A percentile compares a stretch with the other conserved stretches of the same genome.
phyloP scores from a whole-genome alignment of 1,284 basidiomycete species.

The Trichosporon sp. region DNA sequence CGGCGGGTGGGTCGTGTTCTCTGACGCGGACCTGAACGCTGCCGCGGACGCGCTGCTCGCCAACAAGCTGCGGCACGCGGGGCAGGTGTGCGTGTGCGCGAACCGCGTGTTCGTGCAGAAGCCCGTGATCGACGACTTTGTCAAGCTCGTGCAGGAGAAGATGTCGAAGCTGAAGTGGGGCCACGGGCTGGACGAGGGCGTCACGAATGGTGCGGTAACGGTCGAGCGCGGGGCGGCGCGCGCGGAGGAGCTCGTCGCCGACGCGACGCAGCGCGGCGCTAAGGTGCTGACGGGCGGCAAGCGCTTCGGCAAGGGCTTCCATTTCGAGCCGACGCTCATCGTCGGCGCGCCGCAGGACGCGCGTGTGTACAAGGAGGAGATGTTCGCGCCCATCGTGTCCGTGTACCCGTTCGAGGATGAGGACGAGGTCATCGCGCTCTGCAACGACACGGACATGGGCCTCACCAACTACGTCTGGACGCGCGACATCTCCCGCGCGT shows the following conservation, averaged over 20 bases:
- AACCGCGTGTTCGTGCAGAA: slow-evolving; percentile 78
- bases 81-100: slow-evolving; percentile 63
- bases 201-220: slow-evolving; percentile 83
- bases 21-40: slow-evolving; percentile 45
- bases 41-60: slow-evolving; percentile 55
- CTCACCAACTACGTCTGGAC: slow-evolving; percentile 90
- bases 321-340: slow-evolving; percentile 81
- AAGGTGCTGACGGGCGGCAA: slow-evolving; percentile 80
- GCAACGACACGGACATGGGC: slow-evolving; percentile 76
- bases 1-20: slow-evolving; percentile 43
- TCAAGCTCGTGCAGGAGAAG: slow-evolving; percentile 24
- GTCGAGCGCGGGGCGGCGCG: slow-evolving; percentile 76
- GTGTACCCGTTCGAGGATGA: slow-evolving; percentile 76
- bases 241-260: slow-evolving; percentile 73
- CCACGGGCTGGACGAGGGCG: slow-evolving; percentile 66
- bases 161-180: slow-evolving; percentile 82
- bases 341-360: slow-evolving; percentile 68
- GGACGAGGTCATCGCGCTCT: slow-evolving; percentile 76
- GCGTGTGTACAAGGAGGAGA: slow-evolving; percentile 66
- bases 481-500: slow-evolving; percentile 75
- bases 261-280: slow-evolving; percentile 73
- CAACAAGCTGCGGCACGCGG: slow-evolving; percentile 82
- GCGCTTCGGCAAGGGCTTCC: slow-evolving; percentile 53
- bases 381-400: slow-evolving; percentile 65
- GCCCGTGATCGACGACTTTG: slow-evolving; percentile 34